Base-by-base conservation (phyloP, 345 rosid genomes). In the Raphanus raphanistrum region DNA sequence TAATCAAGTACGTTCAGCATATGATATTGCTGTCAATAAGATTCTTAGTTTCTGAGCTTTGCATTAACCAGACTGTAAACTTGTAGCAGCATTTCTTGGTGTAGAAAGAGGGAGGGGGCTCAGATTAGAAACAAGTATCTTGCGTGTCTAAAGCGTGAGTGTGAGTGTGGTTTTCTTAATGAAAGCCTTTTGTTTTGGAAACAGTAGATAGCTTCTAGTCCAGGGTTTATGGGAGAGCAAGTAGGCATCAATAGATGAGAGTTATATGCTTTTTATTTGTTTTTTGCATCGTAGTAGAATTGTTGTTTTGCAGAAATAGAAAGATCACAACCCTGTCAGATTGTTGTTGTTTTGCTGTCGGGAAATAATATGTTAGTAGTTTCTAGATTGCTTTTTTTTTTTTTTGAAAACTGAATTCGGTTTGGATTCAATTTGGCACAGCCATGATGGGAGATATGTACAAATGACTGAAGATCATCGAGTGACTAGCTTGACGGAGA, bases 381-480 rank as follows among this genome's bases (percentile, higher is more conserved):
- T 52, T 68, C 52, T 33, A 21, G 8, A 36, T 12, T n/a, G n/a
- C n/a, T n/a, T n/a, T n/a, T n/a, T 21, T 21, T 21, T 21, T 21
- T 21, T 21, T 21, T 31, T 28, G 8, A 41, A 36, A 8, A 69
- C 25, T 55, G 63, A 74, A 29, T 28, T 21, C 16, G 5, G 1
- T 13, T 54, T 70, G 63, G 64, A 84, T 70, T 86, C 35, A 68
- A 66, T 79, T 63, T 81, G 70, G 67, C 89, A 33, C 36, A 95
- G 99, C 75, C 74, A 87, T 84, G 89, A 86, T 75, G 96, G 89
- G 75, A 86, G 86, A 72, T 90, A 50, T 80, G 85, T 90, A 82
- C 89, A 86, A 80, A 88, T 96, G 92, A 88, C 97, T 4, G 97
- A 89, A 85, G 99, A 96, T 84, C 99, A 93, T 80, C 85, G 93